Conservation (phyloP, 352 stramenopile species). For the Phytophthora sansomeana region DNA sequence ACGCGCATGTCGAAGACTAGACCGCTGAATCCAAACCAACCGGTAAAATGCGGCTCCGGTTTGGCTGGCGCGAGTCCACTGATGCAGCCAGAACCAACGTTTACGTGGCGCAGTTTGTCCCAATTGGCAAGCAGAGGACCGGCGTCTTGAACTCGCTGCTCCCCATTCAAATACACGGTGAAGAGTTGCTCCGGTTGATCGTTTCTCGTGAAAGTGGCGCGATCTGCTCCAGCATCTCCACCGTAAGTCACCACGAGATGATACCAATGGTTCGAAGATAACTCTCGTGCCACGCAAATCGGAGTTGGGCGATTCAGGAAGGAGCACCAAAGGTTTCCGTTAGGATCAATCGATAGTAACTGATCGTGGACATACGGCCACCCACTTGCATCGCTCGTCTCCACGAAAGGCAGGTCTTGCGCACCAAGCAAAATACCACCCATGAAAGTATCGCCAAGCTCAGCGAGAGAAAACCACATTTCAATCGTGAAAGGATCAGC, state of each 20-base stretch:
- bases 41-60: constrained; percentile 62
- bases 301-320: constrained; percentile 59
- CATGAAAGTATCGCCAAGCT: constrained; percentile 58
- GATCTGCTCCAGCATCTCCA: constrained; percentile 26
- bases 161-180: constrained; percentile 69
- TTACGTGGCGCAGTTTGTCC: constrained; percentile 54
- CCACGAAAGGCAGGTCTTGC: constrained; percentile 59
- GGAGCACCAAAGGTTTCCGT: constrained; percentile 66
- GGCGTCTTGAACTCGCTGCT: constrained; percentile 48
- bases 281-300: constrained; percentile 55
- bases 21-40: constrained; percentile 79
- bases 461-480: constrained; percentile 73
- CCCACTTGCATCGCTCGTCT: constrained; percentile 40
- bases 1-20: constrained; percentile 65
- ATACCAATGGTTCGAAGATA: constrained; percentile 70
- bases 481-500: constrained; percentile 60
- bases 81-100: constrained; percentile 73
- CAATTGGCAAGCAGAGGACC: constrained; percentile 59
- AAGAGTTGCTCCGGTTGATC: constrained; percentile 42
- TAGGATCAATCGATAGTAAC: constrained; percentile 66
- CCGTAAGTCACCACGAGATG: constrained; percentile 70
- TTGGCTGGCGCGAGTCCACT: constrained; percentile 57
- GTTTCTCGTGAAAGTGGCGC: constrained; percentile 30
- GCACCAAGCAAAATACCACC: constrained; percentile 70
- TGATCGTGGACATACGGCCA: constrained; percentile 72